Percentiles rank a stretch among this genome's conserved stretches.
Conservation (phyloP, 176 grass and related monocot genomes). For the Pontederia paniculata region DNA sequence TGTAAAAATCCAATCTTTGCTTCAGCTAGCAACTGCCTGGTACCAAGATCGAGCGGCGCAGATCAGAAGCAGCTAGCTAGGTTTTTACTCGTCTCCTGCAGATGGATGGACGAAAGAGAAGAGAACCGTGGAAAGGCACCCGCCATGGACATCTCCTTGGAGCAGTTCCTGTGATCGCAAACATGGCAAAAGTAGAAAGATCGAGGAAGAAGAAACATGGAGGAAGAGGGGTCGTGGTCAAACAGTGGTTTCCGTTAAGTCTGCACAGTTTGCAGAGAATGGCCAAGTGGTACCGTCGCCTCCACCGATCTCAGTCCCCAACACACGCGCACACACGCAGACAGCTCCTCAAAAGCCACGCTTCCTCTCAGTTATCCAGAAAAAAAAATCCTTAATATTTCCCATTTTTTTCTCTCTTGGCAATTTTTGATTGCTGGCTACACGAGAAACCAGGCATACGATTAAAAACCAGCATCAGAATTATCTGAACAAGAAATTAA, state of each 20-base stretch:
- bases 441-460: too few relatives aligned
- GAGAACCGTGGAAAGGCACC: too few relatives aligned
- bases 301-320: background rate
- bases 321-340: background rate
- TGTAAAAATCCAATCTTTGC: too few relatives aligned
- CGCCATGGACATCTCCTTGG: too few relatives aligned
- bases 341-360: background rate
- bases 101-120: too few relatives aligned
- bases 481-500: too few relatives aligned
- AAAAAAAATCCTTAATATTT: too few relatives aligned
- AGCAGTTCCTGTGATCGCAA: background rate
- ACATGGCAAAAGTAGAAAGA: background rate
- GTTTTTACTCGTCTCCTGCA: too few relatives aligned
- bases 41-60: background rate
- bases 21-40: background rate
- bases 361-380: background rate
- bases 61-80: background rate
- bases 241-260: slow-evolving; percentile 5
- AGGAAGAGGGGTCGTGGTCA: background rate
- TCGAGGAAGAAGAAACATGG: background rate
- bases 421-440: too few relatives aligned
- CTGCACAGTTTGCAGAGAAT: background rate
- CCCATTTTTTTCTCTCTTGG: too few relatives aligned
- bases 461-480: too few relatives aligned
- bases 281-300: background rate